Base-by-base conservation (phyloP, 2,329 filamentous ascomycete genomes). In the Neoscytalidium dimidiatum region DNA sequence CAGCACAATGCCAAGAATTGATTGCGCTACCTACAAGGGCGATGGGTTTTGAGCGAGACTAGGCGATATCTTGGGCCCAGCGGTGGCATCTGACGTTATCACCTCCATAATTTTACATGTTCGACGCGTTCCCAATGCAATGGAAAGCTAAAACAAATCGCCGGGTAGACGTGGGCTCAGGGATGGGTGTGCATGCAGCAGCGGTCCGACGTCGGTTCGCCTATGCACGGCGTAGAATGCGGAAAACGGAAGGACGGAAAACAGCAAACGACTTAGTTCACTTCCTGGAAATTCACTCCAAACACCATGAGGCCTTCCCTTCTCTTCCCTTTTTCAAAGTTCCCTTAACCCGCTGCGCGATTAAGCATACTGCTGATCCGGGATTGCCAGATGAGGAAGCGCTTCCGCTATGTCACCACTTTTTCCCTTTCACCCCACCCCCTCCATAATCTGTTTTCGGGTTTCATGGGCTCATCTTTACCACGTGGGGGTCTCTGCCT, bases 191-290 rank as follows among this genome's bases (percentile, higher is more conserved):
- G 41, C n/a, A 46, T 7, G 28, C n/a, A n/a, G 28, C 13, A 19
- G 26, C 43, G 41, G 11, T 28, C 38, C 2, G 53, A 21, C 33
- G 14, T 21, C 17, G 2, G 21, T 33, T 56, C 23, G 56, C 56
- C 38, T 46, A 46, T 8, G 56, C 56, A 26, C 41, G 38, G 23
- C 33, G 17, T 21, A n/a, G 41, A 46, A 58, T 43, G 35, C 35
- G 53, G 19, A 58, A 43, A 58, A 26, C 53, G 53, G 53, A 58
- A 58, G 53, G 53, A 43, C 35, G 41, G 21, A 33, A 31, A 33
- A 41, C 28, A 19, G 38, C 46, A 31, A 33, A 60, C 56, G 33
- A 23, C 29, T 46, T n/a, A n/a, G n/a, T n/a, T n/a, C n/a, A n/a
- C n/a, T n/a, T n/a, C n/a, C n/a, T n/a, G n/a, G n/a, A n/a, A n/a